phyloP scores from a whole-genome alignment of 805 yeast species.

The Pichia exigua region DNA sequence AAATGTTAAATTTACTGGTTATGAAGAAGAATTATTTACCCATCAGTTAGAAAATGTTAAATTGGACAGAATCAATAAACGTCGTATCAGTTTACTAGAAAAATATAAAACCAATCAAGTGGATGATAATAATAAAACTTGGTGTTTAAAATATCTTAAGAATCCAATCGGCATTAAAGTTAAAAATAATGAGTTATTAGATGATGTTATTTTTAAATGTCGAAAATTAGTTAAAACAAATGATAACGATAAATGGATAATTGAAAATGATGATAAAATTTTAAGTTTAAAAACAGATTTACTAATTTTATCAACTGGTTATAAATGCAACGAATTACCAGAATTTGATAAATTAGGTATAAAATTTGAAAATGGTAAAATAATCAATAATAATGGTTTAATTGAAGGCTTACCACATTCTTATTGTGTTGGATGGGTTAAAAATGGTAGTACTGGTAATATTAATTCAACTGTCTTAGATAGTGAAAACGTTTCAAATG shows the following conservation, averaged over 20 bases:
- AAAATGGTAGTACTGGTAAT: constrained; percentile 80
- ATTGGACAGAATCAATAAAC: constrained; percentile 49
- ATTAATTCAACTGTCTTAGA: constrained; percentile 88
- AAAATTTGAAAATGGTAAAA: constrained; percentile 41
- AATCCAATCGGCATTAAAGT: constrained; percentile 52
- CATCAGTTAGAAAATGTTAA: constrained; percentile 22
- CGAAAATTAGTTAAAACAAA: constrained; percentile 32
- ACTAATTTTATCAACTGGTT: constrained; percentile 78
- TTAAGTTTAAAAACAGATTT: constrained; percentile 44
- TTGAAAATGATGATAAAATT: constrained; percentile 15
- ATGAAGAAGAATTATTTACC: constrained; percentile 32
- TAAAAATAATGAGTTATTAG: constrained; percentile 29
- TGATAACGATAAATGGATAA: constrained; percentile 28
- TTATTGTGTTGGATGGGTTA: constrained; percentile 88
- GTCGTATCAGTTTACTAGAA: constrained; percentile 56
- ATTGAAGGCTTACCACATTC: constrained; percentile 38
- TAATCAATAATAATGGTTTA: constrained; percentile 38
- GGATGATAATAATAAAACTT: constrained; percentile 28
- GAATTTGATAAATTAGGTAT: constrained; percentile 49
- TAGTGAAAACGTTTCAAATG: constrained; percentile 66
- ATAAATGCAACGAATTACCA: constrained; percentile 54
- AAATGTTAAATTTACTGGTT: constrained; percentile 41
- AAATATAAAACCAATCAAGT: constrained; percentile 35
- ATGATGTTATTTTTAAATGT: constrained; percentile 40
- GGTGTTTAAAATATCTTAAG: constrained; percentile 65